These are phyloP conservation scores for Kalmusia sp. DNA, from an alignment of 2,329 filamentous ascomycete genomes.

Conservation along the genomic window DNA sequence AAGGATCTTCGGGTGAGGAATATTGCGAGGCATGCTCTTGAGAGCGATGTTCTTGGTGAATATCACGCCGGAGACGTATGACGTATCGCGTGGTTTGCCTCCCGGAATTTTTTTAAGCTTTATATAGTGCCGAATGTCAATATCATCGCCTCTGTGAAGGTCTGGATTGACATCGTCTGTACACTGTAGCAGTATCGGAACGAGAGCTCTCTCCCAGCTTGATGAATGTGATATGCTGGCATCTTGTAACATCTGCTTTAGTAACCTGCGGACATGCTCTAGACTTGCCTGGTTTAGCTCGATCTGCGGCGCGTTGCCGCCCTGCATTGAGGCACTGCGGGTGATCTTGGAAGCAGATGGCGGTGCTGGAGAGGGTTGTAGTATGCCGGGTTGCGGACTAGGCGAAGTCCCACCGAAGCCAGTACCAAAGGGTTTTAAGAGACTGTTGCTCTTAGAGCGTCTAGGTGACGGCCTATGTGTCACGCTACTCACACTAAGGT, in stretches of 20 bases:
- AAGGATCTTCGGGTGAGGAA: slow-evolving; percentile 82
- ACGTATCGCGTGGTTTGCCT: slow-evolving; percentile 86
- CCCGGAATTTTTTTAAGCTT: slow-evolving; percentile 97
- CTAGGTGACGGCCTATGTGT: slow-evolving; percentile 77
- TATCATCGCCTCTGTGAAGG: slow-evolving; percentile 87
- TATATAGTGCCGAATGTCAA: slow-evolving; percentile 96
- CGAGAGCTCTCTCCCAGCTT: slow-evolving; percentile 87
- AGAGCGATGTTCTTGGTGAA: slow-evolving; percentile 97
- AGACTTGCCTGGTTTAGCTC: slow-evolving; percentile 88
- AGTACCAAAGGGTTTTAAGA: slow-evolving; percentile 59
- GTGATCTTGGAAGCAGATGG: slow-evolving; percentile 52
- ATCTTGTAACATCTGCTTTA: slow-evolving; percentile 84
- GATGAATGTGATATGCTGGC: slow-evolving; percentile 72
- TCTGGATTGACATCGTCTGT: slow-evolving; percentile 95
- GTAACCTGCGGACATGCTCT: slow-evolving; percentile 83
- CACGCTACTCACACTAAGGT: slow-evolving; percentile 82
- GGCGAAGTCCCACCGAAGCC: slow-evolving; percentile 39
- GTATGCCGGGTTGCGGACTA: slow-evolving; percentile 24
- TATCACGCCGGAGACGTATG: slow-evolving; percentile 95
- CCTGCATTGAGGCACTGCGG: slow-evolving; percentile 84
- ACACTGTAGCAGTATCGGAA: slow-evolving; percentile 88
- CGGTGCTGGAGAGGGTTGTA: slow-evolving; percentile 32
- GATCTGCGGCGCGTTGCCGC: slow-evolving; percentile 74
- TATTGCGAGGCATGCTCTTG: slow-evolving; percentile 93
- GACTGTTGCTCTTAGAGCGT: slow-evolving; percentile 61